phyloP scores from a whole-genome alignment of 768 basidiomycete species.

The Macrolepiota dolichaula region DNA sequence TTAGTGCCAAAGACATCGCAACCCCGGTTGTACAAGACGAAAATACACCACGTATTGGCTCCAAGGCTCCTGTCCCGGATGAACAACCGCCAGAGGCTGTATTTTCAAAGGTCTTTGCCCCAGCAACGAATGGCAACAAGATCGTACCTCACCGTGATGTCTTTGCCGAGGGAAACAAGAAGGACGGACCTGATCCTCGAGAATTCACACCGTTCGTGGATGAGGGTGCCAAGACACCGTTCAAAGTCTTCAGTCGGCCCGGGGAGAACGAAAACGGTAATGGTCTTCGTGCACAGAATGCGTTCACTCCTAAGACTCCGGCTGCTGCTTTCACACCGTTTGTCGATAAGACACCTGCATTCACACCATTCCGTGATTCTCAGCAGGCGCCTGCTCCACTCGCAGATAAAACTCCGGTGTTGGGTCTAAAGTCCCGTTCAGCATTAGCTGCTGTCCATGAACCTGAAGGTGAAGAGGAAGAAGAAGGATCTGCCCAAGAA shows the following conservation, averaged over 20 bases:
- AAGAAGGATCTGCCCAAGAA: constrained; percentile 23
- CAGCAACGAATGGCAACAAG: constrained; percentile 40
- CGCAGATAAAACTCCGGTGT: constrained; percentile 18
- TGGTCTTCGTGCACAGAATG: constrained; percentile 17
- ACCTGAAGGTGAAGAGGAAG: constrained; percentile 31
- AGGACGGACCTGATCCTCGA: constrained; percentile 31
- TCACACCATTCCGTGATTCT: constrained; percentile 33
- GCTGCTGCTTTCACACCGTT: constrained; percentile 39
- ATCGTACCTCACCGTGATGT: constrained; percentile 40
- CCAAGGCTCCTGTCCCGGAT: constrained; percentile 31
- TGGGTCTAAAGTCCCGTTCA: not conserved
- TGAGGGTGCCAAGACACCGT: constrained; percentile 44
- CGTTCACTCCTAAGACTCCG: constrained; percentile 46
- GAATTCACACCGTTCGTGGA: constrained; percentile 40
- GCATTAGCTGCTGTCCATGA: constrained; percentile 16
- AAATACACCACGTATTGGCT: constrained; percentile 22
- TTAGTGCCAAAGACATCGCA: constrained; percentile 48
- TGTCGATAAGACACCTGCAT: constrained; percentile 30
- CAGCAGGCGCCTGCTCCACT: constrained; percentile 27
- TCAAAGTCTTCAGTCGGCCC: constrained; percentile 76
- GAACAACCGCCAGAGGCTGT: constrained; percentile 37
- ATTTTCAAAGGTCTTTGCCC: constrained; percentile 66
- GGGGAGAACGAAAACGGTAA: constrained; percentile 43
- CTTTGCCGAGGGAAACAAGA: constrained; percentile 38
- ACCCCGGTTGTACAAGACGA: constrained; percentile 28